Conservation (phyloP, 306 rosid genomes). For the Astragalus membranaceus region DNA sequence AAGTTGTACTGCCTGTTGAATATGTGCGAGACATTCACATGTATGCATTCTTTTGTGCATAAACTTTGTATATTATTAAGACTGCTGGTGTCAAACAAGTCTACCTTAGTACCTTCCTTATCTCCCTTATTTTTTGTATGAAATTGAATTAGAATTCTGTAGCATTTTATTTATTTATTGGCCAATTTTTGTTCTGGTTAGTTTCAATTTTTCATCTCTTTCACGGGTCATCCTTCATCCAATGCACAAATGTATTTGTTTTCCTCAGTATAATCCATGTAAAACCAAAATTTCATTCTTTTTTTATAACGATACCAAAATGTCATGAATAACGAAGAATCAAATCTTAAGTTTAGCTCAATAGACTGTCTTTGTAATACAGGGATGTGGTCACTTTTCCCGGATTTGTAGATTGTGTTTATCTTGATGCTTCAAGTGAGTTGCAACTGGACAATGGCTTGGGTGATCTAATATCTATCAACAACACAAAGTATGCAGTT, state of each 20-base stretch:
- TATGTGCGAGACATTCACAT: background rate
- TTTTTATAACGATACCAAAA: background rate
- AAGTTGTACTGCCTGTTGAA: background rate
- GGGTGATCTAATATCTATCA: constrained; percentile 71
- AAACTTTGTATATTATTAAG: background rate
- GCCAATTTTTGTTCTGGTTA: background rate
- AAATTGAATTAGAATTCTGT: background rate
- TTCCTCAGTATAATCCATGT: background rate
- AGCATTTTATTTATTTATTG: constrained; percentile 13
- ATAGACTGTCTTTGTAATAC: constrained; percentile 22
- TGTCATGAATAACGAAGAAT: constrained; percentile 1
- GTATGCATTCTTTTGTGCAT: background rate
- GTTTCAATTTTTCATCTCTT: background rate
- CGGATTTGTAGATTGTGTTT: constrained; percentile 90
- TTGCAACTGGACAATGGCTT: constrained; percentile 80
- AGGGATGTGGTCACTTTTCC: constrained; percentile 85
- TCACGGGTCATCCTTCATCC: background rate
- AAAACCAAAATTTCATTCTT: constrained; percentile 2
- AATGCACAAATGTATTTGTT: constrained; percentile 3
- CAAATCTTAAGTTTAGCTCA: constrained; percentile 13
- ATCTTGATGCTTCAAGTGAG: constrained; percentile 64
- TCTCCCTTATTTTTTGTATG: background rate
- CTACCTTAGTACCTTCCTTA: background rate
- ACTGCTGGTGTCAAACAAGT: background rate
- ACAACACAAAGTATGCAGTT: constrained; percentile 62